These are phyloP conservation scores for Fusarium gaditjirri DNA, from an alignment of 2,329 filamentous ascomycete species.

Conservation along the genomic window DNA sequence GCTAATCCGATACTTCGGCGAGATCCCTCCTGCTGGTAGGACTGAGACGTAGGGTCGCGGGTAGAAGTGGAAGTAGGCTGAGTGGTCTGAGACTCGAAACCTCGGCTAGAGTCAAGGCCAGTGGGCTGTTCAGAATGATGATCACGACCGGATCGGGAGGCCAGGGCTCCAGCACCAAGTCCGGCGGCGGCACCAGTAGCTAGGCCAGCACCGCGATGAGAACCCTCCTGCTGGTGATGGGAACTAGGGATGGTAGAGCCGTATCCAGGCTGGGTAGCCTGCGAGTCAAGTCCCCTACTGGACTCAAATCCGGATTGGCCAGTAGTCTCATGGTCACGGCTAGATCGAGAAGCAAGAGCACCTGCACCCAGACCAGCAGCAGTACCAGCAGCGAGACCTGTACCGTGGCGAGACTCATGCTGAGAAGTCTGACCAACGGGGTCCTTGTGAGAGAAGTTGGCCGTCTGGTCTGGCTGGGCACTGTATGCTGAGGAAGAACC, in stretches of 20 bases:
- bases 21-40: not conserved
- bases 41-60: not conserved
- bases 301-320: not conserved
- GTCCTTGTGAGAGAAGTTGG: slow-evolving; percentile 17
- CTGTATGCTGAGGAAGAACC: not conserved
- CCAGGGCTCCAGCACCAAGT: not conserved
- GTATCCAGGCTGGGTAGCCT: not conserved
- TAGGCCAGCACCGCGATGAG: not conserved
- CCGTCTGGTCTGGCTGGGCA: not conserved
- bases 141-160: not conserved
- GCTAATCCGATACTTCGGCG: not conserved
- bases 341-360: not conserved
- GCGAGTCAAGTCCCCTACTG: too few relatives aligned
- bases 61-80: not conserved
- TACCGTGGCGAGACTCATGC: not conserved
- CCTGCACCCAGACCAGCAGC: slow-evolving; percentile 3
- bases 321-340: not conserved
- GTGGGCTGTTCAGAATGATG: not conserved
- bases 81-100: not conserved
- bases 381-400: not conserved
- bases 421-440: not conserved
- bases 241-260: not conserved
- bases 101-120: not conserved
- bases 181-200: slow-evolving; percentile 1
- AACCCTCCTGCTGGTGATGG: not conserved